Conservation (phyloP, 805 yeast genomes). For the Cephaloascus fragrans region DNA sequence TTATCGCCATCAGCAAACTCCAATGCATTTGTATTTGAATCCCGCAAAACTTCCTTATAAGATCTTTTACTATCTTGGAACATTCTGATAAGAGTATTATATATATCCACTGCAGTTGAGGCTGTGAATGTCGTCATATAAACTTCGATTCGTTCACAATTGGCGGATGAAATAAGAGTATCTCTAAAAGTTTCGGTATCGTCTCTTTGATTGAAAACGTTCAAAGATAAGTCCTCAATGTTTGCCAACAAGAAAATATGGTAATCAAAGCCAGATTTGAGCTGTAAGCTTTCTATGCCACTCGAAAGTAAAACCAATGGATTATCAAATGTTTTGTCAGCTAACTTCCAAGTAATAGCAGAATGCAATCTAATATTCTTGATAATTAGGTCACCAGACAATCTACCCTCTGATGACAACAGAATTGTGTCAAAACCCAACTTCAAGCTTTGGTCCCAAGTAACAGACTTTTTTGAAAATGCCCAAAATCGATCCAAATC, state of each 20-base stretch:
- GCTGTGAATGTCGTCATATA: slow-evolving; percentile 81
- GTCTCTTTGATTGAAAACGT: slow-evolving; percentile 62
- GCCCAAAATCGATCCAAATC: slow-evolving; percentile 56
- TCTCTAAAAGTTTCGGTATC: slow-evolving; percentile 39
- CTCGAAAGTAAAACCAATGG: slow-evolving; percentile 62
- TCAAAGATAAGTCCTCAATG: slow-evolving; percentile 36
- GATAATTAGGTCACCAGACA: slow-evolving; percentile 59
- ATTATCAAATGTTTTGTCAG: slow-evolving; percentile 32
- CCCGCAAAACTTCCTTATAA: slow-evolving; percentile 65
- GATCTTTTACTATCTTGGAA: slow-evolving; percentile 63
- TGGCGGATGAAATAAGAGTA: slow-evolving; percentile 41
- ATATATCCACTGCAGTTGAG: slow-evolving; percentile 71
- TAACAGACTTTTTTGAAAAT: slow-evolving; percentile 51
- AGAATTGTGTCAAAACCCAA: slow-evolving; percentile 44
- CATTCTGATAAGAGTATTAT: slow-evolving; percentile 60
- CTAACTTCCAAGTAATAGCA: slow-evolving; percentile 61
- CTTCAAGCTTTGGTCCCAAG: slow-evolving; percentile 64
- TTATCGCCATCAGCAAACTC: background rate
- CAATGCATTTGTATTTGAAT: slow-evolving; percentile 22
- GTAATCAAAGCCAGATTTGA: slow-evolving; percentile 70
- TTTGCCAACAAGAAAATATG: slow-evolving; percentile 70
- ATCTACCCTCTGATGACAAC: slow-evolving; percentile 62
- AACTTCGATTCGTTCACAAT: slow-evolving; percentile 43
- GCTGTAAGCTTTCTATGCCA: slow-evolving; percentile 44
- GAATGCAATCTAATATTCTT: slow-evolving; percentile 45